Evolutionary conservation across 2,329 filamentous ascomycete species (phyloP).

Genomic region (Lecanicillium sp.): DNA sequence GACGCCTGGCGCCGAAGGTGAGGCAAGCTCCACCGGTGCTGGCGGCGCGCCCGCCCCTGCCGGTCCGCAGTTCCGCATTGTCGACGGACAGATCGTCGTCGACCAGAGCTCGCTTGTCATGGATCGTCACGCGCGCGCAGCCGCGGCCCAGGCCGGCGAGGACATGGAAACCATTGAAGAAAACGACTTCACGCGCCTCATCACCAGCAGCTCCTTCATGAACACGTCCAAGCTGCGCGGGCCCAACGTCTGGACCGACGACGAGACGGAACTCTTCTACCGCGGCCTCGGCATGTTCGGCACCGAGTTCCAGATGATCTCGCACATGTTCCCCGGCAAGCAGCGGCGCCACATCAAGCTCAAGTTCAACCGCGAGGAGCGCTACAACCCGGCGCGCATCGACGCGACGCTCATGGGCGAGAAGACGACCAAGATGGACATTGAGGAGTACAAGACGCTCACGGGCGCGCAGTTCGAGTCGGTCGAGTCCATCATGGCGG

Average conservation of each 20-base stretch:
- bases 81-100: slow-evolving; percentile 67
- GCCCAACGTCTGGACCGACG: slow-evolving; percentile 62
- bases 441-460: slow-evolving; percentile 54
- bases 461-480: slow-evolving; percentile 49
- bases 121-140: slow-evolving; percentile 60
- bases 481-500: slow-evolving; percentile 50
- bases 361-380: slow-evolving; percentile 78
- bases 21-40: slow-evolving; percentile 17
- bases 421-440: slow-evolving; percentile 51
- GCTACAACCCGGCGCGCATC: slow-evolving; percentile 56
- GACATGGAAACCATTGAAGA: slow-evolving; percentile 64
- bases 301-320: slow-evolving; percentile 77
- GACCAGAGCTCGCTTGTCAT: slow-evolving; percentile 63
- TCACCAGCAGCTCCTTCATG: slow-evolving; percentile 63
- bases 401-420: slow-evolving; percentile 57
- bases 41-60: slow-evolving; percentile 26
- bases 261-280: slow-evolving; percentile 71
- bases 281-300: slow-evolving; percentile 69
- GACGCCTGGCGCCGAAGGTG: slow-evolving; percentile 21
- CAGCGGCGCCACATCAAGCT: slow-evolving; percentile 70
- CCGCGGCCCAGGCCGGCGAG: slow-evolving; percentile 40
- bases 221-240: slow-evolving; percentile 55
- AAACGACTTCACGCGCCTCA: slow-evolving; percentile 67
- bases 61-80: slow-evolving; percentile 54
- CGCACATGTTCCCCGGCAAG: slow-evolving; percentile 66